Evolutionary conservation across 306 rosid genomes (phyloP).

Genomic region (Luffa aegyptiaca): DNA sequence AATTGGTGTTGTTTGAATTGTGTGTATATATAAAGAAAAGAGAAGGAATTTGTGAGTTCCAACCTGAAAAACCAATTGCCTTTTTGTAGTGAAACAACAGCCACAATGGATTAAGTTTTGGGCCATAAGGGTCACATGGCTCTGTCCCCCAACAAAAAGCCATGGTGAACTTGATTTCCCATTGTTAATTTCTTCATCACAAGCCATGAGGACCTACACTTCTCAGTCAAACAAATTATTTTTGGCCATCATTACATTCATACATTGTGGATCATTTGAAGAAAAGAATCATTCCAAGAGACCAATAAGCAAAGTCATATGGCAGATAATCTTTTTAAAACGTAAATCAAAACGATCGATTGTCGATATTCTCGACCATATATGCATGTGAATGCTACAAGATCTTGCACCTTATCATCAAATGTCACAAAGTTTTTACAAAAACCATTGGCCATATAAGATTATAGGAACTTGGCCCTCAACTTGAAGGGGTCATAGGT

Average conservation of each 20-base stretch:
- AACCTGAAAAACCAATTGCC: neutral
- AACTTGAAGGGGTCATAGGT: neutral
- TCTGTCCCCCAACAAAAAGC: constrained; percentile 8
- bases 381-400: neutral
- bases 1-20: neutral
- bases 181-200: neutral
- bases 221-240: constrained; percentile 8
- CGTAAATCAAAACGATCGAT: neutral
- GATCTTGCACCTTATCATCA: neutral
- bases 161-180: neutral
- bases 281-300: neutral
- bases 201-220: constrained; percentile 7
- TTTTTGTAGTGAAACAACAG: constrained; percentile 1
- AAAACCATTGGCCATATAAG: neutral
- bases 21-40: neutral
- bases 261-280: constrained; percentile 7
- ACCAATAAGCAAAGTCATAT: constrained; percentile 7
- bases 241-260: constrained; percentile 8
- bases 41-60: neutral
- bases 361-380: neutral
- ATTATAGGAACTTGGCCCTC: neutral
- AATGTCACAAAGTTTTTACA: neutral
- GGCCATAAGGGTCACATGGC: constrained; percentile 6
- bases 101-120: constrained; percentile 2
- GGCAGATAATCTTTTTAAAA: constrained; percentile 4